phyloP scores from a whole-genome alignment of 805 yeast genomes.

The Lipomyces chichibuensis region DNA sequence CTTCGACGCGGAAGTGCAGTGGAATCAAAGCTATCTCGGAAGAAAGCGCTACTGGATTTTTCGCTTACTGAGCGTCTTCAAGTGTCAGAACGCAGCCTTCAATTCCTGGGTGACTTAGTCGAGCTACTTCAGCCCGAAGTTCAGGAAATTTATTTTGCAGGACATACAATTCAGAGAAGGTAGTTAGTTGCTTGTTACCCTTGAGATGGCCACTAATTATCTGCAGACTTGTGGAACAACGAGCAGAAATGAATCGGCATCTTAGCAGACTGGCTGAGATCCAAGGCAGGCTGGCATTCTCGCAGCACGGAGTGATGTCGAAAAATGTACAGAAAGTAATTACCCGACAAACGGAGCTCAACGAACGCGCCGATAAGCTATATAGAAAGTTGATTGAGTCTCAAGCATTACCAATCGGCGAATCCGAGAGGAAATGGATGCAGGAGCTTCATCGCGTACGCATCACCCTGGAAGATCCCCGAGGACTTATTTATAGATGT shows the following conservation, averaged over 20 bases:
- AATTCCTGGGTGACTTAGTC: slow-evolving; percentile 37
- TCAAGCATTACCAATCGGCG: slow-evolving; percentile 45
- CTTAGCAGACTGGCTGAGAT: slow-evolving; percentile 40
- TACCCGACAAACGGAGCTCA: slow-evolving; percentile 45
- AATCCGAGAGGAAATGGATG: slow-evolving; percentile 53
- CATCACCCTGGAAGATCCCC: slow-evolving; percentile 34
- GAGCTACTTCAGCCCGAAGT: slow-evolving; percentile 37
- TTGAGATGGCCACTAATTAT: not conserved
- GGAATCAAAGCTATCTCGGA: slow-evolving; percentile 10
- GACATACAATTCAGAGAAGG: slow-evolving; percentile 45
- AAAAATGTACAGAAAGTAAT: slow-evolving; percentile 23
- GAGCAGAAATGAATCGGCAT: slow-evolving; percentile 51
- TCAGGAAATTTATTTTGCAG: slow-evolving; percentile 44
- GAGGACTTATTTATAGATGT: slow-evolving; percentile 18
- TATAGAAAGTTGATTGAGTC: slow-evolving; percentile 40
- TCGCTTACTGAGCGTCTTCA: slow-evolving; percentile 34
- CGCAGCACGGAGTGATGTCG: slow-evolving; percentile 5
- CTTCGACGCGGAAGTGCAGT: slow-evolving; percentile 8
- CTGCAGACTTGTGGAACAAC: slow-evolving; percentile 46
- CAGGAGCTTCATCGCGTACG: slow-evolving; percentile 49
- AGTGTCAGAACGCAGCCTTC: slow-evolving; percentile 38
- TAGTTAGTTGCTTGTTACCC: not conserved
- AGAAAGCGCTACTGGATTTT: slow-evolving; percentile 19
- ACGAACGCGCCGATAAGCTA: slow-evolving; percentile 44
- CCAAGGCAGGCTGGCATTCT: slow-evolving; percentile 10